phyloP scores from a whole-genome alignment of 805 yeast species.

The Candida pseudofarinosa region DNA sequence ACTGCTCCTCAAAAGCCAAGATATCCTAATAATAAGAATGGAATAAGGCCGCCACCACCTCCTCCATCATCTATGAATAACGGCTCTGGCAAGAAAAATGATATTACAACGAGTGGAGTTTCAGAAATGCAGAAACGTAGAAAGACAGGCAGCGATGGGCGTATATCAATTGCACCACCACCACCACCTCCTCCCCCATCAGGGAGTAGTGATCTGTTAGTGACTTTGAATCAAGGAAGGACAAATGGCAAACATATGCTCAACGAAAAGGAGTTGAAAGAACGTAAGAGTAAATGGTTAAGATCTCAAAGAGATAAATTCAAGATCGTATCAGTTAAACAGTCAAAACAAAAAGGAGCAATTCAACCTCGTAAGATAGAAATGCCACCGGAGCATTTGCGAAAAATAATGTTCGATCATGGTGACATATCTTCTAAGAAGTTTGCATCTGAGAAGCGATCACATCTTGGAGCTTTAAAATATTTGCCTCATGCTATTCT shows the following conservation, averaged over 20 bases:
- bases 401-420: conserved; percentile 79
- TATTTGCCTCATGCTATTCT: conserved; percentile 94
- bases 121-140: not conserved
- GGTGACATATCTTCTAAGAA: conserved; percentile 79
- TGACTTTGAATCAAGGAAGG: not conserved
- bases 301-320: conserved; percentile 58
- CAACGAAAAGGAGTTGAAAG: conserved; percentile 21
- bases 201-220: not conserved
- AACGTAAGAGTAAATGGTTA: conserved; percentile 56
- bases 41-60: conserved; percentile 18
- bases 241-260: conserved; percentile 12
- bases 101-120: not conserved
- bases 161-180: conserved; percentile 13
- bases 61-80: conserved; percentile 10
- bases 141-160: not conserved
- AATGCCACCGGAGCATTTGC: conserved; percentile 90
- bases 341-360: conserved; percentile 26
- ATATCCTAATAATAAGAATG: not conserved
- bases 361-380: conserved; percentile 64
- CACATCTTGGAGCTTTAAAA: conserved; percentile 86
- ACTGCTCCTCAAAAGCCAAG: conserved; percentile 1
- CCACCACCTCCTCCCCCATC: conserved; percentile 29
- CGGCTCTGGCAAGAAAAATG: conserved; percentile 2
- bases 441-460: conserved; percentile 78
- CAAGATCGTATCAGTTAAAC: conserved; percentile 12